Conservation (phyloP, 2,329 filamentous ascomycete species). For the Ophiostoma quercus region DNA sequence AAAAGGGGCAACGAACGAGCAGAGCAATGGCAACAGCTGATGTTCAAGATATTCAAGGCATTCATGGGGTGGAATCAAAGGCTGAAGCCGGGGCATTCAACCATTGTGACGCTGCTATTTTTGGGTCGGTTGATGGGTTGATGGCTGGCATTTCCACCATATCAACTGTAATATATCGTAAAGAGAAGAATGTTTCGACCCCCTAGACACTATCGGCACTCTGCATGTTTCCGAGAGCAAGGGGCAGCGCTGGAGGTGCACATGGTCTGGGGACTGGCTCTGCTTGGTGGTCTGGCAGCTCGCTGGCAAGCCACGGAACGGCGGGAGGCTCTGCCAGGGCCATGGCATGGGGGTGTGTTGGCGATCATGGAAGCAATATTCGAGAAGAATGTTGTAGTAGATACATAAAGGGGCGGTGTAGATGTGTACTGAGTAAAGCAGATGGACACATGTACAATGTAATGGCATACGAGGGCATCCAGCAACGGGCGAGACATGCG, state of each 20-base stretch:
- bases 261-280: conserved; percentile 1
- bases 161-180: too few relatives aligned
- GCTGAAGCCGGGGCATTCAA: background rate
- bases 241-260: background rate
- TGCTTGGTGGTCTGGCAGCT: background rate
- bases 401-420: conserved; percentile 5
- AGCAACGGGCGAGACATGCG: background rate
- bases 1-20: background rate
- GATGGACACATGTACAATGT: conserved; percentile 7
- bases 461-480: background rate
- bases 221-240: background rate
- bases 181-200: background rate
- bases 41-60: background rate
- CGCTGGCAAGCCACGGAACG: background rate
- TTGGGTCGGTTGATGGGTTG: background rate
- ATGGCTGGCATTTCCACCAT: too few relatives aligned
- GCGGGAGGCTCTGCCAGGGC: conserved; percentile 5
- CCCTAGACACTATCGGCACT: background rate
- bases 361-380: background rate
- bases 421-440: background rate
- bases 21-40: background rate
- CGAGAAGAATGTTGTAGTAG: background rate
- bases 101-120: conserved; percentile 1
- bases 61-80: background rate
- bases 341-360: background rate